Base-by-base conservation (phyloP, 352 stramenopile genomes). In the Globisporangium sylvaticum region DNA sequence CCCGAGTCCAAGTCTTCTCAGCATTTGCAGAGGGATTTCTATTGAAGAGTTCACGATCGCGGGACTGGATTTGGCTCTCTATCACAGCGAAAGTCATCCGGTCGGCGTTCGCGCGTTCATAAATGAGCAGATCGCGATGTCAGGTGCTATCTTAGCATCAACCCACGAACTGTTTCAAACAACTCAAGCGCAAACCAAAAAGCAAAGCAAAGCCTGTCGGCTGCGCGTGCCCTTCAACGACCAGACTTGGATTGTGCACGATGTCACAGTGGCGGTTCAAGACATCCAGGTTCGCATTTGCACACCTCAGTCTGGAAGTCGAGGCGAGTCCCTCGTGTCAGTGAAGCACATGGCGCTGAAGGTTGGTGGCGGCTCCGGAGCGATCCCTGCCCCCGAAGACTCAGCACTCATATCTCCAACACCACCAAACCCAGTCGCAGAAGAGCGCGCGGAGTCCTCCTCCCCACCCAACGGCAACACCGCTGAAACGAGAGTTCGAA, bases 201-300 rank as follows among this genome's bases (percentile, higher is more conserved):
- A 61, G 34, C n/a, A 32, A 8, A 63, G 22, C 29, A 59, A 65
- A 22, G 62, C 71, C 2, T 70, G 70, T 39, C 67, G 77, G 1
- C 48, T 84, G 64, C 70, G 65, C 9, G 67, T 80, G 9, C n/a
- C 24, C 5, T 20, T 73, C 6, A 55, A 69, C 50, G 60, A 72
- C 0, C 56, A 58, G 6, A 61, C 62, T 2, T 91, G 83, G 73
- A 59, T 80, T 68, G 58, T 90, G 7, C 71, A 84, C 32, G 73
- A 84, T 31, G 64, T 84, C 1, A 80, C 74, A 24, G 63, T 88
- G 22, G 59, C 75, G n/a, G 79, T 84, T 2, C 74, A 74, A 61
- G 77, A 88, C 54, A 74, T 91, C 53, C 77, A 93, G 66, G 74
- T 89, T 48, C 80, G 84, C 0, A 74, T 91, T 29, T 91, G 83